These are phyloP conservation scores for Cladosporium phlei DNA, from an alignment of 2,329 filamentous ascomycete species.

Conservation along the genomic window DNA sequence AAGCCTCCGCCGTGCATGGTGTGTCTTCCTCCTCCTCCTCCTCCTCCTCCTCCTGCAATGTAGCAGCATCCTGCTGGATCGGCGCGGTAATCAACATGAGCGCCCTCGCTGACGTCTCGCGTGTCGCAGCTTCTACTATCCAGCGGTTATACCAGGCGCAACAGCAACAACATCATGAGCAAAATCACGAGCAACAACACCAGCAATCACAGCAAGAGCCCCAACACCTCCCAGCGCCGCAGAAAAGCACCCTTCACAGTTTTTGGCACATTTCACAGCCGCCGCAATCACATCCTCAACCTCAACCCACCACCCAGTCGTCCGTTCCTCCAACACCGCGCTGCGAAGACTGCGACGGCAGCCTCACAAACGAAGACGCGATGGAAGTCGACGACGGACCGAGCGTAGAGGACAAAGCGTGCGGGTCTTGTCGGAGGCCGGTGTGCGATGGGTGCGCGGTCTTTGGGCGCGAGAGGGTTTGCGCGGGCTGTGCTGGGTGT, in stretches of 20 bases:
- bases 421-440: constrained; percentile 34
- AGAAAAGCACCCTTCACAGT: constrained; percentile 44
- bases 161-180: constrained; percentile 18
- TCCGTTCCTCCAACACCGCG: constrained; percentile 17
- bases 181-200: constrained; percentile 12
- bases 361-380: constrained; percentile 29
- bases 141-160: constrained; percentile 44
- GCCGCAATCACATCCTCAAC: constrained; percentile 13
- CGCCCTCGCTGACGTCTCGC: constrained; percentile 19
- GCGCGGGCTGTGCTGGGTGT: constrained; percentile 37
- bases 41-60: too few species aligned
- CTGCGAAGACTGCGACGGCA: constrained; percentile 44
- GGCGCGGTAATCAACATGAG: constrained; percentile 16
- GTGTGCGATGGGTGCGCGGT: constrained; percentile 43
- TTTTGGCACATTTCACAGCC: constrained; percentile 43
- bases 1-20: constrained; percentile 54
- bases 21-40: background rate
- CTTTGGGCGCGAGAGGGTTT: constrained; percentile 33
- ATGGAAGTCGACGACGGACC: constrained; percentile 34
- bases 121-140: constrained; percentile 41
- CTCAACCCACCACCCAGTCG: constrained; percentile 6
- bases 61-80: constrained; percentile 14
- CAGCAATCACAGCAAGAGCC: constrained; percentile 12
- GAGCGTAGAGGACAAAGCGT: constrained; percentile 32
- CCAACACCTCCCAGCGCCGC: constrained; percentile 20